Base-by-base conservation (phyloP, 805 yeast species). In the Vanderwaltozyma tropicalis region DNA sequence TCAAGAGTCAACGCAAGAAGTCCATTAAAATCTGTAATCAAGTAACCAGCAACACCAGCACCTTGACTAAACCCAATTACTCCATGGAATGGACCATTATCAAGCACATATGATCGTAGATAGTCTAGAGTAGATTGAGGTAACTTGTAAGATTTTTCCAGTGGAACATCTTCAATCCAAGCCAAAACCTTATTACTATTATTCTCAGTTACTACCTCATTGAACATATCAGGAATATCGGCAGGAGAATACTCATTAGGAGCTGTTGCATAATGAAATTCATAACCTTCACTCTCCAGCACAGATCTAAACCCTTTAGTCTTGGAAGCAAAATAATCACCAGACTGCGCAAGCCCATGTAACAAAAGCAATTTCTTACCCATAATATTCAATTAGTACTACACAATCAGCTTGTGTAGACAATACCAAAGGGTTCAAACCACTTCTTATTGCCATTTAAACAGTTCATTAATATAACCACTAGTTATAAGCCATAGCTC, bases 21-120 rank as follows among this genome's bases (percentile, higher is more conserved):
- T 40, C 35, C 67, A 63, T 78, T 74, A 26, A 72, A 66, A 42
- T 74, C 71, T 25, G 82, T 68, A 29, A 82, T 56, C 9, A 84
- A 57, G 5, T 83, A 53, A 1, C 69, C 95, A 1, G 81, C 76
- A n/a, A 89, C 61, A 1, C 89, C 94, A 1, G 95, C 94, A 35
- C 98, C 98, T 61, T 92, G 97, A 21, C 94, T 80, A 53, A 92
- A 92, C 0, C 96, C 96, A 26, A 92, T 57, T 4, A 88, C 55
- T 1, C 96, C 98, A 6, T 76, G 81, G 45, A 85, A 78, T 0
- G 95, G 95, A 1, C 80, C 82, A 28, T 78, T 71, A 31, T 70
- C 67, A 4, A 69, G 54, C 4, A 80, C 61, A 38, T 71, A 74
- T 22, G 68, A 57, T 24, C 56, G 64, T 36, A 68, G 61, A 41